These are phyloP conservation scores for Chrysophaeum taylorii DNA, from an alignment of 352 stramenopile genomes.

Conservation along the genomic window DNA sequence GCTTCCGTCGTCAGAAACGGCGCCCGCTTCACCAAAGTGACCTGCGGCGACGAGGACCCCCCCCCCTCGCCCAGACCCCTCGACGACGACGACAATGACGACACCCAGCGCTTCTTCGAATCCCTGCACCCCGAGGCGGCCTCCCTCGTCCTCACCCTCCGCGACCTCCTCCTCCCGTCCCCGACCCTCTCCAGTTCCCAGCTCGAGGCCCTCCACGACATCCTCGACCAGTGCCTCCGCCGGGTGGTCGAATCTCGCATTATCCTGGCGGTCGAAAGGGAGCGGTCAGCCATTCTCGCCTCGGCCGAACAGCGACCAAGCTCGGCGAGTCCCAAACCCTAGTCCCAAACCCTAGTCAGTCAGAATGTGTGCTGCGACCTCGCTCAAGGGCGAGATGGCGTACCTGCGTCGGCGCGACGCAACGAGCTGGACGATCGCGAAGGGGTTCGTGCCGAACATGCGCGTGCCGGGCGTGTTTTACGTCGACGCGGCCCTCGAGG, in stretches of 20 bases:
- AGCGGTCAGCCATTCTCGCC: too few species aligned
- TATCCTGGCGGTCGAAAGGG: too few species aligned
- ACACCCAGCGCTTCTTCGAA: not conserved
- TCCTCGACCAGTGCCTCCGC: slow-evolving; percentile 3
- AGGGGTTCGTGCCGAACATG: slow-evolving; percentile 67
- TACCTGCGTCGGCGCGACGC: slow-evolving; percentile 39
- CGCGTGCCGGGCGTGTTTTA: slow-evolving; percentile 22
- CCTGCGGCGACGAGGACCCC: too few species aligned
- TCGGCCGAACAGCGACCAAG: too few species aligned
- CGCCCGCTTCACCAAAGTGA: not conserved
- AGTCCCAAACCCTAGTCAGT: too few species aligned
- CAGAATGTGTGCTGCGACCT: too few species aligned
- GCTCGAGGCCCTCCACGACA: slow-evolving; percentile 5
- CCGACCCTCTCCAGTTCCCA: not conserved
- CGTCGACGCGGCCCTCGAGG: slow-evolving; percentile 51
- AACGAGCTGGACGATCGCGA: slow-evolving; percentile 43
- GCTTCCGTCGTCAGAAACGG: not conserved
- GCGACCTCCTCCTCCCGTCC: not conserved
- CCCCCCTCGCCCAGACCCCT: too few species aligned
- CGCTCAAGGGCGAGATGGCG: slow-evolving; percentile 46
- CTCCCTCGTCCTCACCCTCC: not conserved
- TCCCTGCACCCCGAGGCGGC: not conserved
- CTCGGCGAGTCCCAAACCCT: too few species aligned
- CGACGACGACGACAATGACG: not conserved
- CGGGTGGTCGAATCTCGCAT: slow-evolving; percentile 7